Conservation (phyloP, 495 filamentous ascomycete genomes). For the Neurospora pannonica region DNA sequence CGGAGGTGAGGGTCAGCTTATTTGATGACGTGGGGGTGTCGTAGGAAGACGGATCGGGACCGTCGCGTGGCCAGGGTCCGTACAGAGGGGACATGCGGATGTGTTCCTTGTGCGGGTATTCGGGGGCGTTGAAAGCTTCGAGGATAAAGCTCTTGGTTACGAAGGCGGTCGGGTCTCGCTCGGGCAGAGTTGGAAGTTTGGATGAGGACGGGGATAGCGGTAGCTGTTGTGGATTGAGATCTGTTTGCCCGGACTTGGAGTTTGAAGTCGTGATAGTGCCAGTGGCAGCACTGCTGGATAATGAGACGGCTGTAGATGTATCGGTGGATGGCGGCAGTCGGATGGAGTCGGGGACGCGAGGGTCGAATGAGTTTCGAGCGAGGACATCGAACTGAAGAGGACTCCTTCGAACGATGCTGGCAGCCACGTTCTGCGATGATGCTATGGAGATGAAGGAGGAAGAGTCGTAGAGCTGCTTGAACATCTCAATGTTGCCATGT, state of each 20-base stretch:
- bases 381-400: constrained; percentile 17
- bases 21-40: neutral
- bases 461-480: constrained; percentile 52
- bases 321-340: neutral
- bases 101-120: constrained; percentile 24
- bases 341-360: neutral
- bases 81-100: constrained; percentile 30
- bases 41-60: neutral
- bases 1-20: constrained; percentile 17
- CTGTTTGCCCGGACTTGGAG: neutral
- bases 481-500: constrained; percentile 69
- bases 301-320: neutral
- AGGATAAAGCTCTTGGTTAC: constrained; percentile 25
- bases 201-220: neutral
- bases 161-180: neutral
- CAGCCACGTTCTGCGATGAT: constrained; percentile 12
- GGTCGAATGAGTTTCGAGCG: neutral
- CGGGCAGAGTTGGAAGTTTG: neutral
- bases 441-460: constrained; percentile 34
- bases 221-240: neutral
- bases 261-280: neutral
- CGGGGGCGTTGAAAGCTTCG: constrained; percentile 23
- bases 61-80: constrained; percentile 30
- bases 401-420: constrained; percentile 15
- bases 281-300: neutral